These are phyloP conservation scores for Apiospora arundinis DNA, from an alignment of 2,329 filamentous ascomycete genomes.

Conservation along the genomic window DNA sequence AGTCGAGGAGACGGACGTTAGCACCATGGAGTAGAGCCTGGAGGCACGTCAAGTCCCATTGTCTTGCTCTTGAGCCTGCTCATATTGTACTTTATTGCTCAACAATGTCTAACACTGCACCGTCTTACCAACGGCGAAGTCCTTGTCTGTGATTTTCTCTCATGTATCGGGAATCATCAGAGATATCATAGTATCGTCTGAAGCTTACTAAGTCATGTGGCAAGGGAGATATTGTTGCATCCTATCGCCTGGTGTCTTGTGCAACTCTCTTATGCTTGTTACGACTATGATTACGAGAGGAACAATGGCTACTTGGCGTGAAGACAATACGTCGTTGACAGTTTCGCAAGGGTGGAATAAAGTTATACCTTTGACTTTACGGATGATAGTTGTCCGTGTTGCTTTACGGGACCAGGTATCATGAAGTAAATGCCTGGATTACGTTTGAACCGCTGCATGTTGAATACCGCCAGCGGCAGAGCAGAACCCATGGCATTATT, in stretches of 20 bases:
- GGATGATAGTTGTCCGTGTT: background rate
- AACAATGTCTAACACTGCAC: background rate
- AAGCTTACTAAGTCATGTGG: background rate
- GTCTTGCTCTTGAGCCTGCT: background rate
- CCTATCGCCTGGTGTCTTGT: background rate
- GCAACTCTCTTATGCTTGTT: background rate
- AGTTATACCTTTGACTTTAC: background rate
- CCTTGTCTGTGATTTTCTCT: background rate
- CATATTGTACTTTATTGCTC: background rate
- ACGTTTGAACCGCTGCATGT: background rate
- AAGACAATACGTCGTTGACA: background rate
- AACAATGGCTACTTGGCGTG: background rate
- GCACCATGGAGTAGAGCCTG: slow-evolving; percentile 51
- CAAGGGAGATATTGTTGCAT: background rate
- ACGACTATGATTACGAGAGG: background rate
- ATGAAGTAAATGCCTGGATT: background rate
- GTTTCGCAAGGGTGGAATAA: background rate
- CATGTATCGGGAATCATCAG: too few species aligned
- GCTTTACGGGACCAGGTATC: background rate
- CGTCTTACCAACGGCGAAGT: background rate
- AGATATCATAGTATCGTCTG: background rate
- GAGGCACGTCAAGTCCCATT: background rate
- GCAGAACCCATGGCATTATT: background rate
- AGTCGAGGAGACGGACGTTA: slow-evolving; percentile 79
- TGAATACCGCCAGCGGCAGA: background rate